These are phyloP conservation scores for Neobulgaria alba DNA, from an alignment of 2,329 filamentous ascomycete species.

Conservation along the genomic window DNA sequence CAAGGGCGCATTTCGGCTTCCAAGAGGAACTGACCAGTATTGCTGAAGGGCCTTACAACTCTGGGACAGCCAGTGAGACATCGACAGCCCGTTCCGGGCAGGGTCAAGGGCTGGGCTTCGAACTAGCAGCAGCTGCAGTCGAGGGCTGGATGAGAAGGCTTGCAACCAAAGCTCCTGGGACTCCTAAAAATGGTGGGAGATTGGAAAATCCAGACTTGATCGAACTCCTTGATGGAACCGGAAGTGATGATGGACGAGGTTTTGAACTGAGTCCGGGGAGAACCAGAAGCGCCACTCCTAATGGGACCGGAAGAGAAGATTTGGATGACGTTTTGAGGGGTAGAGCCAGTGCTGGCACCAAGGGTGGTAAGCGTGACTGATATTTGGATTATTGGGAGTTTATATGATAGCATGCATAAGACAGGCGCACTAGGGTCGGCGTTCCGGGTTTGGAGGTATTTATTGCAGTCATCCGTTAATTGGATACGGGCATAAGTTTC, in stretches of 20 bases:
- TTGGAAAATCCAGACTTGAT: conserved; percentile 55
- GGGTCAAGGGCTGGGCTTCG: conserved; percentile 39
- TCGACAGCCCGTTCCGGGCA: no score
- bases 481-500: no score
- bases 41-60: conserved; percentile 32
- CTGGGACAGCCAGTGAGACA: conserved; percentile 20
- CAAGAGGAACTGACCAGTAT: conserved; percentile 30
- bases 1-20: conserved; percentile 49
- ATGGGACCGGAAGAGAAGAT: conserved; percentile 18
- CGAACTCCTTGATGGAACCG: conserved; percentile 56
- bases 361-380: conserved; percentile 22
- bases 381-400: background rate
- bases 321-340: conserved; percentile 10
- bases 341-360: conserved; percentile 12
- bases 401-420: conserved; percentile 1
- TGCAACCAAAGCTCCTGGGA: conserved; percentile 52
- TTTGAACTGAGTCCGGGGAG: conserved; percentile 23
- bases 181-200: conserved; percentile 36
- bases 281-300: conserved; percentile 11
- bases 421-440: background rate
- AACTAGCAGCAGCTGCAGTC: conserved; percentile 53
- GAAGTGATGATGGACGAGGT: conserved; percentile 43
- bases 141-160: conserved; percentile 87
- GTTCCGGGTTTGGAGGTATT: background rate
- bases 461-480: no score